A percentile compares a stretch with the other conserved stretches of the same genome.
Conservation (phyloP, 805 yeast species). For the Candida lessepsii region DNA sequence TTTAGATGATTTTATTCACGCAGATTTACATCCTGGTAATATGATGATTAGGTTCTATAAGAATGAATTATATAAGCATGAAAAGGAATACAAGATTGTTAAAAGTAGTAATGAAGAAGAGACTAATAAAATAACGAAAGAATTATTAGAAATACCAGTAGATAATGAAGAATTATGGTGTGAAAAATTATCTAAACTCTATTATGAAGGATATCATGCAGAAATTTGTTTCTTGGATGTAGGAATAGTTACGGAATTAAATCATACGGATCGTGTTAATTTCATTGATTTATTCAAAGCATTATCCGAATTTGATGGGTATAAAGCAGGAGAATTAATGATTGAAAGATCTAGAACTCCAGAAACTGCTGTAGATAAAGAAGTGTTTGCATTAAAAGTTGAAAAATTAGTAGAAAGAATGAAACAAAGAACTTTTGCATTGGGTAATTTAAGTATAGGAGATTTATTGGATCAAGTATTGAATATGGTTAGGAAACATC, state of each 20-base stretch:
- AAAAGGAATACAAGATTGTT: constrained; percentile 40
- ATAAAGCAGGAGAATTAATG: constrained; percentile 92
- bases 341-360: constrained; percentile 94
- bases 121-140: constrained; percentile 44
- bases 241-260: constrained; percentile 89
- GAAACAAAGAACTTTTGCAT: constrained; percentile 83
- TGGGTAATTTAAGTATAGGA: constrained; percentile 90
- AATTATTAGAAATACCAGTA: constrained; percentile 28
- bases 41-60: constrained; percentile 73
- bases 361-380: constrained; percentile 81
- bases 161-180: constrained; percentile 45
- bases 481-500: constrained; percentile 89
- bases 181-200: constrained; percentile 42
- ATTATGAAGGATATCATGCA: constrained; percentile 66
- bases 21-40: constrained; percentile 97
- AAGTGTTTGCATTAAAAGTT: constrained; percentile 83
- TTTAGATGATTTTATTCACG: constrained; percentile 90
- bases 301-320: constrained; percentile 89
- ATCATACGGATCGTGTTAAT: constrained; percentile 72
- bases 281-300: constrained; percentile 89
- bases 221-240: constrained; percentile 90
- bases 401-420: constrained; percentile 79
- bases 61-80: constrained; percentile 42
- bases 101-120: constrained; percentile 46
- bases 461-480: constrained; percentile 85